Evolutionary conservation across 768 basidiomycete species (phyloP).

Genomic region (Phanerodontia chrysosporium): DNA sequence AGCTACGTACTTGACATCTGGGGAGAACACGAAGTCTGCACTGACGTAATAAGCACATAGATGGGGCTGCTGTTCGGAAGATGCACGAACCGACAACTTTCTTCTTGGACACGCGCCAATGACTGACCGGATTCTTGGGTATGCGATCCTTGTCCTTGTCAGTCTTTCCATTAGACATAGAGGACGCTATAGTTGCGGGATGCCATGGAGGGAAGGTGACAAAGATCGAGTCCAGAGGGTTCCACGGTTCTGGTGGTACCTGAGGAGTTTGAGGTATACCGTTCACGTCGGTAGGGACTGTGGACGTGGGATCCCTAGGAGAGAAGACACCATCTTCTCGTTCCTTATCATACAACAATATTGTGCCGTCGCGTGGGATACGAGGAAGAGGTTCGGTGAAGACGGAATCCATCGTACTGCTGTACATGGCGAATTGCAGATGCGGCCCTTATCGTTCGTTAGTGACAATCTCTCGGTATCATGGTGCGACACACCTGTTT

Average conservation of each 20-base stretch:
- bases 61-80: not conserved
- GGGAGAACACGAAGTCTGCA: conserved; percentile 87
- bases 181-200: conserved; percentile 48
- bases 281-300: conserved; percentile 19
- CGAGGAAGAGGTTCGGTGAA: conserved; percentile 77
- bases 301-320: conserved; percentile 49
- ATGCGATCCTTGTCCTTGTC: conserved; percentile 72
- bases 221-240: conserved; percentile 69
- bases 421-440: conserved; percentile 79
- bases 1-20: conserved; percentile 87
- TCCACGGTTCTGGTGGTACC: conserved; percentile 53
- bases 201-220: conserved; percentile 88
- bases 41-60: not conserved
- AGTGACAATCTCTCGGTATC: not conserved
- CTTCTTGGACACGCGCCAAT: conserved; percentile 77
- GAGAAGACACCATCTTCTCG: conserved; percentile 80
- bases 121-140: conserved; percentile 84
- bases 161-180: conserved; percentile 24
- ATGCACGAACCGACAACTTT: conserved; percentile 63
- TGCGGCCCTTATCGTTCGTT: conserved; percentile 52
- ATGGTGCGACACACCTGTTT: conserved; percentile 53
- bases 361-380: conserved; percentile 84
- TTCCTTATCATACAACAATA: conserved; percentile 88
- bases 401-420: conserved; percentile 86
- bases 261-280: conserved; percentile 19